Conservation (phyloP, 352 stramenopile species). For the Phytophthora sojae region DNA sequence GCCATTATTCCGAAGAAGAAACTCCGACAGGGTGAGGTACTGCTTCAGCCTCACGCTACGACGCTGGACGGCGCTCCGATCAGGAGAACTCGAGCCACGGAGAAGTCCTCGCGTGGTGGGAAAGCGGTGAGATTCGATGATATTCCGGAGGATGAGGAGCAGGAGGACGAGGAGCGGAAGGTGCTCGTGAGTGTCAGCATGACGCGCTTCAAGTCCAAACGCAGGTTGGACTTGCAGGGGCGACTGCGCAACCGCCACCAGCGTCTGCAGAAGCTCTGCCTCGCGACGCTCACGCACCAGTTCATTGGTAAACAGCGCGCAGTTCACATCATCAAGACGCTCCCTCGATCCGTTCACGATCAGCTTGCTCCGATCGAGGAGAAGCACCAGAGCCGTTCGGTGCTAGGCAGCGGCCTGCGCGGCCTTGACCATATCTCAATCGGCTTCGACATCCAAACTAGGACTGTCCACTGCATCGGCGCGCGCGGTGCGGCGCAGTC, state of each 20-base stretch:
- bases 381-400: constrained; percentile 46
- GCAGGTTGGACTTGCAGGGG: constrained; percentile 38
- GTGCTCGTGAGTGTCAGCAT: constrained; percentile 52
- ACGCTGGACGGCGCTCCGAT: constrained; percentile 33
- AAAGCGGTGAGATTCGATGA: constrained; percentile 35
- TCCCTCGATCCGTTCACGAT: constrained; percentile 58
- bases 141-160: constrained; percentile 23
- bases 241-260: constrained; percentile 40
- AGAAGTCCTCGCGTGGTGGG: constrained; percentile 18
- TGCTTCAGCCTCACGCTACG: constrained; percentile 39
- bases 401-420: constrained; percentile 43
- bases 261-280: constrained; percentile 43
- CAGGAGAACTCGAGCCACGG: constrained; percentile 7
- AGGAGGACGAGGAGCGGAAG: constrained; percentile 29
- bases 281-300: constrained; percentile 51
- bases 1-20: constrained; percentile 49
- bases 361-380: constrained; percentile 57
- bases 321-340: constrained; percentile 69
- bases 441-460: constrained; percentile 65
- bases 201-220: constrained; percentile 47
- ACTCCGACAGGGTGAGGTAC: constrained; percentile 39
- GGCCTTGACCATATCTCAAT: constrained; percentile 64
- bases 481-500: constrained; percentile 30
- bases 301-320: constrained; percentile 50
- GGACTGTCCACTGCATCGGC: constrained; percentile 37